phyloP scores from a whole-genome alignment of 1,284 basidiomycete species.

The Ustilago nuda region DNA sequence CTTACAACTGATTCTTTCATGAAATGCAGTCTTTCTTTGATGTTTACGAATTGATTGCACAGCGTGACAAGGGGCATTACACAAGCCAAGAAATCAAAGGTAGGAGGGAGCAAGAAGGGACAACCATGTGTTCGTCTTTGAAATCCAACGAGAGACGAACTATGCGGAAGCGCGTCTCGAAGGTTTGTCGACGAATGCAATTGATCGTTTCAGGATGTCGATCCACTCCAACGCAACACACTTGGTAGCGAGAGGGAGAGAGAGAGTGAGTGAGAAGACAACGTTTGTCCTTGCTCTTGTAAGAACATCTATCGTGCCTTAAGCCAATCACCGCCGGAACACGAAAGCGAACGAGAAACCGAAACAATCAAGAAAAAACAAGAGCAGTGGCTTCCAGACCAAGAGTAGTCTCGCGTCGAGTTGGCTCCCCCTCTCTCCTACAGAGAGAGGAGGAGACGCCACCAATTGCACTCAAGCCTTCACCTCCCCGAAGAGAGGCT shows the following conservation, averaged over 20 bases:
- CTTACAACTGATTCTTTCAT: slow-evolving; percentile 10
- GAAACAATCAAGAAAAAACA: slow-evolving; percentile 4
- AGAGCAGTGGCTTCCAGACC: slow-evolving; percentile 48
- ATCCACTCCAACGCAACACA: neutral
- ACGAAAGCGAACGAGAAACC: slow-evolving; percentile 3
- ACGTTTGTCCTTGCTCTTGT: neutral
- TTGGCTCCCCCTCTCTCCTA: slow-evolving; percentile 39
- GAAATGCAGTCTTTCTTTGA: slow-evolving; percentile 27
- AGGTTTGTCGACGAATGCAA: slow-evolving; percentile 17
- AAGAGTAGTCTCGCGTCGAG: slow-evolving; percentile 69
- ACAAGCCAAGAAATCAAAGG: neutral
- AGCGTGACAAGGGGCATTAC: neutral
- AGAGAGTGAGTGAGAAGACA: neutral
- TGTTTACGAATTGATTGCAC: neutral
- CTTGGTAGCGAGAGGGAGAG: neutral
- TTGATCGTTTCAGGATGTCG: slow-evolving; percentile 23
- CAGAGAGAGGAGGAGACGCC: slow-evolving; percentile 53
- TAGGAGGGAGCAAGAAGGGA: neutral
- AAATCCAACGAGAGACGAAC: neutral
- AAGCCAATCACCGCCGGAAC: neutral
- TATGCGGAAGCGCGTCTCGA: slow-evolving; percentile 1
- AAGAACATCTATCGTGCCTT: neutral
- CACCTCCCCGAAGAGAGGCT: slow-evolving; percentile 25
- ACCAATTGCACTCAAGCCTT: slow-evolving; percentile 68
- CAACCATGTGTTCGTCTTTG: slow-evolving; percentile 32